Evolutionary conservation across 768 basidiomycete species (phyloP), one percentile per base, ranked within the genome.

Genomic region (Amanita fuliginea): DNA sequence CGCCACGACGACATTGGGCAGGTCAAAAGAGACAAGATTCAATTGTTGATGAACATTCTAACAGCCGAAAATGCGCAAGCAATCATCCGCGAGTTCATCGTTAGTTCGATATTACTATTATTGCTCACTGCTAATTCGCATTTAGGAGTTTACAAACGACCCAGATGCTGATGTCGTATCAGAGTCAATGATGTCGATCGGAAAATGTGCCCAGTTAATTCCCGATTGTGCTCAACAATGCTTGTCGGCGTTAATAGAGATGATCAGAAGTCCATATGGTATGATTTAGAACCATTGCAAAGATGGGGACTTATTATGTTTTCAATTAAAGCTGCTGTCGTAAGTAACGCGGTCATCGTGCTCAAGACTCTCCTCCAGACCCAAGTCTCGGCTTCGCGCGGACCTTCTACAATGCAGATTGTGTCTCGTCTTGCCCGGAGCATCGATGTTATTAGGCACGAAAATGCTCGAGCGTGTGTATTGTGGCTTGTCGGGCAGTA

Each of bases 401-500:
- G 4, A 53, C 55, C 8, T 49, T 57, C n/a, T 49, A 56, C 2
- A 55, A 54, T 13, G 51, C 76, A 88, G 0, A 60, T 83, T 8
- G 82, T 95, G n/a, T 75, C 81, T 3, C 78, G 80, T 32, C 78
- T 97, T 5, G 89, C 91, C 0, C 73, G 77, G 43, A 75, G 77
- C 28, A 75, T 95, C 41, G 87, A 91, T 42, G 82, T 81, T 46
- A 87, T 97, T 45, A 75, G 70, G 6, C 88, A 93, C 56, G 71
- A 82, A 1, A 76, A 81, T 57, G 92, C 94, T 1, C 71, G 89
- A 26, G 91, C 94, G 0, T 92, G 87, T 56, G 81, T 97, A 1
- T 67, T 91, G 21, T 96, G 95, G 92, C 77, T 97, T 0, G 91
- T 92, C 0, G 94, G 95, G 0, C 91, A 96, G 62, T 90, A 90